Evolutionary conservation across 1,139 yeast genomes (phyloP).

Genomic region (Yamadazyma mexicana): DNA sequence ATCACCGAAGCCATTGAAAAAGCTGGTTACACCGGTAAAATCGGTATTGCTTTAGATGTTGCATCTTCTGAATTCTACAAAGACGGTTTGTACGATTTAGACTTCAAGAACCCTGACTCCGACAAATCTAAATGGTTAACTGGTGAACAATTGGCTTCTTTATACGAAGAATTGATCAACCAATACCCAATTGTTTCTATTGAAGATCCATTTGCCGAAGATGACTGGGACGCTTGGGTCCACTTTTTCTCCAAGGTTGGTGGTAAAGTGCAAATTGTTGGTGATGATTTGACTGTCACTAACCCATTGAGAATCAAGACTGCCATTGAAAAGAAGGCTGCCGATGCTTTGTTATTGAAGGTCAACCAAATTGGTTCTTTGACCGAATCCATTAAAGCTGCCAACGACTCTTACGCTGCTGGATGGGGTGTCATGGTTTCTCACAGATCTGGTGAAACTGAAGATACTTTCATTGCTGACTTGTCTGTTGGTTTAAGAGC

Average conservation of each 20-base stretch:
- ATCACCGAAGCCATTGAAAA: constrained; percentile 80
- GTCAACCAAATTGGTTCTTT: constrained; percentile 95
- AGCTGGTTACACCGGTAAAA: constrained; percentile 92
- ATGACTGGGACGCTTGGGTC: constrained; percentile 97
- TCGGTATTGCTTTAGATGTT: constrained; percentile 88
- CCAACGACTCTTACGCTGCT: constrained; percentile 84
- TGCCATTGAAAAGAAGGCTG: constrained; percentile 93
- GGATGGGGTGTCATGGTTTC: constrained; percentile 99
- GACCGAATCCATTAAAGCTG: constrained; percentile 90
- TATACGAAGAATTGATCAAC: constrained; percentile 73
- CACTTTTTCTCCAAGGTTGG: constrained; percentile 73
- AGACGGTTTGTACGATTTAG: constrained; percentile 94
- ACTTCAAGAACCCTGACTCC: constrained; percentile 93
- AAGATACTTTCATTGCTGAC: constrained; percentile 97
- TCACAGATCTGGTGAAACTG: constrained; percentile 99
- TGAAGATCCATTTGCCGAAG: constrained; percentile 98
- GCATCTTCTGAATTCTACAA: constrained; percentile 97
- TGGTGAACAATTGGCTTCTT: constrained; percentile 80
- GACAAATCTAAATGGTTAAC: constrained; percentile 87
- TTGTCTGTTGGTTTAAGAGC: constrained; percentile 94
- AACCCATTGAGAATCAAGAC: constrained; percentile 90
- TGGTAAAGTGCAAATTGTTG: constrained; percentile 81
- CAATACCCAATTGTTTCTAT: constrained; percentile 96
- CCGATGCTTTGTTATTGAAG: constrained; percentile 89
- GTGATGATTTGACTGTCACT: constrained; percentile 97